Base-by-base conservation (phyloP, 495 filamentous ascomycete genomes). In the Penicillium flavigenum region DNA sequence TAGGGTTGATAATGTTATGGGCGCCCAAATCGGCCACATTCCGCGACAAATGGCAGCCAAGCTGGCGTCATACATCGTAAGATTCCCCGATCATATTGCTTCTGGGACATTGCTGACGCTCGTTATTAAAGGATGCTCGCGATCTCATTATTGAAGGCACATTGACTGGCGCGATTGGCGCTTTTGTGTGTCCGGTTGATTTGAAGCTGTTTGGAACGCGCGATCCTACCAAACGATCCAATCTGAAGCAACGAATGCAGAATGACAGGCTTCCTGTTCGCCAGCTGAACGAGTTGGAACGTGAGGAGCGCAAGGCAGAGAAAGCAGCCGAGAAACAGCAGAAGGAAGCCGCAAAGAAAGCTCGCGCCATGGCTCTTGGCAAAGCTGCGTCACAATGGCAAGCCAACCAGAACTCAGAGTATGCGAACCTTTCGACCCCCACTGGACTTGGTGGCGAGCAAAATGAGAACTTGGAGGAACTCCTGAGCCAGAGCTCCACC, bases 1-100 rank as follows among this genome's bases (percentile, higher is more conserved):
- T 48, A 83, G 84, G 6, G 81, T 94, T 2, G 77, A 87, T 58
- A 96, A 95, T 71, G 88, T 91, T n/a, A 82, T 88, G 70, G 80
- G 86, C 20, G 67, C 56, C 3, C 91, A 96, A 63, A 88, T 96
- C 56, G 92, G 92, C 3, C 90, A 96, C 69, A 80, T 97, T 41
- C 87, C 89, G 2, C 73, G 82, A 14, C 66, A 53, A 0, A 65
- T 90, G 27, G 90, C 87, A 2, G 71, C 75, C 12, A 92, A 89
- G 67, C 75, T 97, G 24, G 87, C 90, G 0, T 81, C 79, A 2
- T 92, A 90, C 63, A 79, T 96, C 64, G 88, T 84, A 62, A 51
- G 61, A 44, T 3, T 12, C 12, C 16, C 38, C 27, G 19, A 45
- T 12, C 26, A 27, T 12, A 47, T 41, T 41, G 20, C 27, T 16